Evolutionary conservation across 2,329 filamentous ascomycete genomes (phyloP).

Genomic region (Alternaria metachromatica): DNA sequence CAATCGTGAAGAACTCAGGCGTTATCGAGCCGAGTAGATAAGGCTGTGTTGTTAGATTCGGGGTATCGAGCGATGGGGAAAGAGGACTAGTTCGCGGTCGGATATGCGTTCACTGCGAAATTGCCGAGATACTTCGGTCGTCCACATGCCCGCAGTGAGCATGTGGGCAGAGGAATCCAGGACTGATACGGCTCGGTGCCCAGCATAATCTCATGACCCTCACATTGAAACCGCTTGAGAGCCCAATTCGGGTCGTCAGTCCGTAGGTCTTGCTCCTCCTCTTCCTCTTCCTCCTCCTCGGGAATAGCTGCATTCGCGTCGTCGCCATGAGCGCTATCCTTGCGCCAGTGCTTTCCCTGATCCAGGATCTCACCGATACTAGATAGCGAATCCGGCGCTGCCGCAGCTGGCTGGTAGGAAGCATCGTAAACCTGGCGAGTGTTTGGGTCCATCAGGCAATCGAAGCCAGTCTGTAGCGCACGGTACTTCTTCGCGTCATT

Average conservation of each 20-base stretch:
- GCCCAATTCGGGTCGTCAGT: slow-evolving; percentile 34
- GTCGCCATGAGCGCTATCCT: slow-evolving; percentile 30
- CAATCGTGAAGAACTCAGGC: slow-evolving; percentile 3
- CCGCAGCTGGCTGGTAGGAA: slow-evolving; percentile 17
- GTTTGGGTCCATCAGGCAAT: slow-evolving; percentile 37
- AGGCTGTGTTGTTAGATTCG: neutral
- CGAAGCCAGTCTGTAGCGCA: slow-evolving; percentile 38
- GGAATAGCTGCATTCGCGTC: slow-evolving; percentile 16
- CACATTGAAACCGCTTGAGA: slow-evolving; percentile 28
- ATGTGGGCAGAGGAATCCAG: slow-evolving; percentile 30
- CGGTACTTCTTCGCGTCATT: slow-evolving; percentile 39
- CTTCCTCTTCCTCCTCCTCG: slow-evolving; percentile 27
- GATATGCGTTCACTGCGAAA: slow-evolving; percentile 22
- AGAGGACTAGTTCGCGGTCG: neutral
- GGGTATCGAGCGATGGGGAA: neutral
- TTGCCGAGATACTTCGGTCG: slow-evolving; percentile 33
- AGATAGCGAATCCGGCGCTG: slow-evolving; percentile 9
- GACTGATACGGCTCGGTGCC: slow-evolving; percentile 36
- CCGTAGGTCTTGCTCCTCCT: slow-evolving; percentile 25
- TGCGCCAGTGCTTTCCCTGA: slow-evolving; percentile 28
- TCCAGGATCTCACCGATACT: slow-evolving; percentile 22
- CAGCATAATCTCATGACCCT: slow-evolving; percentile 23
- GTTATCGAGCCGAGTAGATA: neutral
- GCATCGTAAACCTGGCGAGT: slow-evolving; percentile 37
- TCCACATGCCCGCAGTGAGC: slow-evolving; percentile 15